These are phyloP conservation scores for Ogataea siamensis DNA, from an alignment of 805 yeast genomes.

Conservation along the genomic window DNA sequence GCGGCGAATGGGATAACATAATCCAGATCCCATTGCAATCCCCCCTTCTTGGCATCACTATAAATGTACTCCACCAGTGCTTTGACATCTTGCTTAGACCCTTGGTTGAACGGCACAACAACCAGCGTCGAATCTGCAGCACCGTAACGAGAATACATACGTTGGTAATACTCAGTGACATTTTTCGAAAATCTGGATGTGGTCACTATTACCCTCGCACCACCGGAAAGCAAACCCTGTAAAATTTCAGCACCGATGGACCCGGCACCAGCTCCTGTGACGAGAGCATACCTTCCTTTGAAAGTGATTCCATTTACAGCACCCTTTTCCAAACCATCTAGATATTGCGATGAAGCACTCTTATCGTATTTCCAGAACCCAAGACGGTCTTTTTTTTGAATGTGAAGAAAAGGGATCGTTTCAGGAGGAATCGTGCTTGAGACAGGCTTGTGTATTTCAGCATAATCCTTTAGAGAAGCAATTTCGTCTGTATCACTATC, in stretches of 20 bases:
- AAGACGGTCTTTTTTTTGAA: conserved; percentile 69
- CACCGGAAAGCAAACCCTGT: conserved; percentile 94
- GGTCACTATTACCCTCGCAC: conserved; percentile 95
- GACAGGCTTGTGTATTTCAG: conserved; percentile 69
- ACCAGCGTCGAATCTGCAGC: conserved; percentile 87
- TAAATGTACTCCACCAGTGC: conserved; percentile 84
- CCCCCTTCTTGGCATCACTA: conserved; percentile 77
- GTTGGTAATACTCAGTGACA: conserved; percentile 94
- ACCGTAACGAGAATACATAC: conserved; percentile 89
- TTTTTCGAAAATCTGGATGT: conserved; percentile 92
- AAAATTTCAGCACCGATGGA: conserved; percentile 97
- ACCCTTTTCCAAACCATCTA: conserved; percentile 89
- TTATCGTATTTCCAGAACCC: conserved; percentile 87
- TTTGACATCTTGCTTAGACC: conserved; percentile 90
- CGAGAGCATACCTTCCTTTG: conserved; percentile 81
- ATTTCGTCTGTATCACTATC: conserved; percentile 69
- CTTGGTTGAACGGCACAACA: conserved; percentile 99
- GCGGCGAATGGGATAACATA: conserved; percentile 98
- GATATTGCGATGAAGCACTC: conserved; percentile 68
- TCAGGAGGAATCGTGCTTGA: conserved; percentile 72
- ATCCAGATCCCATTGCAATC: conserved; percentile 97
- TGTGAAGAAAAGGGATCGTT: conserved; percentile 92
- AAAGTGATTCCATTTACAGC: conserved; percentile 93
- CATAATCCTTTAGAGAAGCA: conserved; percentile 75
- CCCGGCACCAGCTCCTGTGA: conserved; percentile 99